Evolutionary conservation across 441 rosid species (phyloP), one percentile per base, ranked within the genome.

Genomic region (Erodium trifolium): DNA sequence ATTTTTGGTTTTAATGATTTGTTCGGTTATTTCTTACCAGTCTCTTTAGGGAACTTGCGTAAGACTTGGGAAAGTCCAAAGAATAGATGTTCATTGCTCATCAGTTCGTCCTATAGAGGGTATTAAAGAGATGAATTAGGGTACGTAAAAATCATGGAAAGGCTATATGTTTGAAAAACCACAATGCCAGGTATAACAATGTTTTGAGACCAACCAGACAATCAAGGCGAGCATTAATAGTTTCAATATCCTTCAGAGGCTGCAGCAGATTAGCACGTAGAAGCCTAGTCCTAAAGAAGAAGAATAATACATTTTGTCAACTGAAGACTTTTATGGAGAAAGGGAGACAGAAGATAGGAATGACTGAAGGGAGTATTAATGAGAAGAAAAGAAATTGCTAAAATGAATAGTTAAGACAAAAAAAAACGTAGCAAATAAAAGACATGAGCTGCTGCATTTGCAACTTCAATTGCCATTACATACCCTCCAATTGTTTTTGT

Each of bases 401-500:
- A 62, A 62, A 62, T 29, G 37, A 62, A 62, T 62, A 51, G 51
- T 23, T 23, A 23, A 23, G 27, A 53, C 41, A 0, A 17, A 73
- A 59, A 73, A 59, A 68, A 60, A 75, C 51, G 73, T 67, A 70
- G 70, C 71, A 73, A 72, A 45, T 45, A 71, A 55, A 69, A 5
- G 37, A 66, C 62, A 70, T 43, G 47, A 68, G 37, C 49, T 69
- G 71, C 72, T 73, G 49, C 64, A 41, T 39, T 75, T 59, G 71
- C 65, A 73, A 62, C 59, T 71, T 66, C 65, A 67, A 60, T 41
- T 67, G 49, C 55, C 68, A 77, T 27, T 29, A 73, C 79, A 67
- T 85, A 92, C 99, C 99, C 98, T 78, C 98, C 99, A 66, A 79
- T 78, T 67, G 98, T 92, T 82, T 94, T 94, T 66, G 98, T 94